Percentiles rank a stretch among this genome's conserved stretches.
phyloP scores from a whole-genome alignment of 768 basidiomycete genomes.

The Tylopilus felleus region DNA sequence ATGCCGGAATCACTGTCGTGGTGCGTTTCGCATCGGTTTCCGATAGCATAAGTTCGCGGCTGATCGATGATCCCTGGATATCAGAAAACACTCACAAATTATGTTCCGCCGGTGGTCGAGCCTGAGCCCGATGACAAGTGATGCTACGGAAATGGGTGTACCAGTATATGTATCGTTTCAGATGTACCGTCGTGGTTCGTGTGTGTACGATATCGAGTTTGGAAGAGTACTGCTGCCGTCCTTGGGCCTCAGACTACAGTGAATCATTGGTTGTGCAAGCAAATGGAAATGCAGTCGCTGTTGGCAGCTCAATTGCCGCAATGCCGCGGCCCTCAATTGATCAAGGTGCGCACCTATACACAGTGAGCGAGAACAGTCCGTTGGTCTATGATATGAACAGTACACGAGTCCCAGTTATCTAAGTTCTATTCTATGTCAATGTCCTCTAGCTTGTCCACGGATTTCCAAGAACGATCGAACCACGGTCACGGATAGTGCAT shows the following conservation, averaged over 20 bases:
- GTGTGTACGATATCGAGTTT: background rate
- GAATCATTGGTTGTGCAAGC: too few species aligned
- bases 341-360: too few species aligned
- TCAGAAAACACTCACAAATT: slow-evolving; percentile 1
- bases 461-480: background rate
- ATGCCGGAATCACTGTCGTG: background rate
- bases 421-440: background rate
- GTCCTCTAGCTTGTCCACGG: background rate
- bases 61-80: background rate
- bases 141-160: background rate
- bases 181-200: background rate
- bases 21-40: background rate
- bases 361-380: background rate
- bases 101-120: background rate
- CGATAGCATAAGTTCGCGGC: background rate
- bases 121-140: background rate
- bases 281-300: too few species aligned
- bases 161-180: background rate
- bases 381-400: background rate
- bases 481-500: background rate
- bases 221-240: background rate
- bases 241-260: background rate
- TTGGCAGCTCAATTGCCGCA: too few species aligned
- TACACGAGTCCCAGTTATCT: background rate
- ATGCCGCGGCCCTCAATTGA: too few species aligned